These are phyloP conservation scores for Coemansia furcata DNA, from an alignment of 192 early-diverging fungal species.

Conservation along the genomic window DNA sequence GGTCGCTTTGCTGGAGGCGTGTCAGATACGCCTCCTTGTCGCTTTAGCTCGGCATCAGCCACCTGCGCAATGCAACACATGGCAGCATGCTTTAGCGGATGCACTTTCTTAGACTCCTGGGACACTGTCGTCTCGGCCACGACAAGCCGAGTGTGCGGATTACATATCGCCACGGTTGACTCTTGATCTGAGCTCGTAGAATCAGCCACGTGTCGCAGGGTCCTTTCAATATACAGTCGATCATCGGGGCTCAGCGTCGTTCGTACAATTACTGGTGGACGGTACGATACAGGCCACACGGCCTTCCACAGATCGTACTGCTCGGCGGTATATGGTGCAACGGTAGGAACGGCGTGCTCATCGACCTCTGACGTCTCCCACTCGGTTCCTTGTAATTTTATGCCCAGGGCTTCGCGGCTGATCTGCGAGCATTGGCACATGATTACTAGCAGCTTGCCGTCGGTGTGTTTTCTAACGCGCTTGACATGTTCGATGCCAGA, in stretches of 20 bases:
- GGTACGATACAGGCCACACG: conserved; percentile 81
- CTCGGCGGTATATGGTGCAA: conserved; percentile 62
- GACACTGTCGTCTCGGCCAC: conserved; percentile 53
- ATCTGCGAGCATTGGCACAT: conserved; percentile 34
- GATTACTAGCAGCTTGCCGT: conserved; percentile 13
- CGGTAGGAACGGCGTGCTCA: conserved; percentile 51
- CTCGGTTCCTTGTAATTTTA: conserved; percentile 9
- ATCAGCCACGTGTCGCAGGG: neutral
- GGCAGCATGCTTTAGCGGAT: conserved; percentile 77
- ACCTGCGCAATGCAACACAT: conserved; percentile 75
- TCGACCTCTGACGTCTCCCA: conserved; percentile 15
- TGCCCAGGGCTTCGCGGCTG: conserved; percentile 1
- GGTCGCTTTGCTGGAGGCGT: conserved; percentile 13
- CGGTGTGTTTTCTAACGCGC: conserved; percentile 19
- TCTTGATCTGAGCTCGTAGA: neutral
- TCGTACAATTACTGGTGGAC: conserved; percentile 36
- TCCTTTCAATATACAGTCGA: conserved; percentile 14
- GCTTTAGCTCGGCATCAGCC: conserved; percentile 56
- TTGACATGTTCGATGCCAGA: conserved; percentile 43
- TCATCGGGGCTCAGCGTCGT: conserved; percentile 13
- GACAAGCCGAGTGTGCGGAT: neutral
- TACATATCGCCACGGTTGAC: conserved; percentile 35
- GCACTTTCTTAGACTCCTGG: conserved; percentile 39
- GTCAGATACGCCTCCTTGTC: neutral
- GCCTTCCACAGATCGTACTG: conserved; percentile 79